Percentiles rank a stretch among this genome's conserved stretches.
These are phyloP conservation scores for Pythium coloratum DNA, from an alignment of 352 stramenopile species.

Conservation along the genomic window DNA sequence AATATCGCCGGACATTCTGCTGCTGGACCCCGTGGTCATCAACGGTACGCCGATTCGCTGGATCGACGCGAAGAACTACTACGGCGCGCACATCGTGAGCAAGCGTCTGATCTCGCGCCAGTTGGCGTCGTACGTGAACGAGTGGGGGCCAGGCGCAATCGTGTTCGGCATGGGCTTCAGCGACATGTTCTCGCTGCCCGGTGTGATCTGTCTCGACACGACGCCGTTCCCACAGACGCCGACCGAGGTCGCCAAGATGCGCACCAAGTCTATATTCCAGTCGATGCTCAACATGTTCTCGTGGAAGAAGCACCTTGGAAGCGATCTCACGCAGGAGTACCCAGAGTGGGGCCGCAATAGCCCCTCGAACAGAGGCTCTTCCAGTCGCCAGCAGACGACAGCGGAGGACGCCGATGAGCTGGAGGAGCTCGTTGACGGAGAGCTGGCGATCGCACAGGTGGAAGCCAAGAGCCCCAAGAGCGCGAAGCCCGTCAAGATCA, in stretches of 20 bases:
- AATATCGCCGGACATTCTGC: constrained; percentile 79
- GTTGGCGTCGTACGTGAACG: constrained; percentile 80
- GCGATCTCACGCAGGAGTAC: constrained; percentile 75
- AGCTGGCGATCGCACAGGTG: neutral
- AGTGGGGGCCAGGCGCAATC: constrained; percentile 82
- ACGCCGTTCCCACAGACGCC: constrained; percentile 80
- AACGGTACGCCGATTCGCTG: constrained; percentile 84
- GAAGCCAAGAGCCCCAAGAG: constrained; percentile 5
- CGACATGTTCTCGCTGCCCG: constrained; percentile 84
- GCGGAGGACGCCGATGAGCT: constrained; percentile 9
- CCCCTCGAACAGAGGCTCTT: neutral
- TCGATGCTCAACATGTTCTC: constrained; percentile 66
- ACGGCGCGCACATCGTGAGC: constrained; percentile 86
- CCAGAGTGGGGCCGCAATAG: constrained; percentile 3
- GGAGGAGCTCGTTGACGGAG: neutral
- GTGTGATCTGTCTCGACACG: constrained; percentile 81
- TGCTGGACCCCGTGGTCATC: constrained; percentile 80
- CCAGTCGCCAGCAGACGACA: neutral
- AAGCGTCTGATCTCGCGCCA: constrained; percentile 85
- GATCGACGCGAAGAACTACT: constrained; percentile 90
- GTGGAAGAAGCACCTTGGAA: constrained; percentile 80
- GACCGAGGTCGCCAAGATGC: constrained; percentile 67
- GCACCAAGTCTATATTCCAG: constrained; percentile 75
- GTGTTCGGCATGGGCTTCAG: constrained; percentile 88
- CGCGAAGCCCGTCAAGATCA: neutral